Conservation (phyloP, 306 rosid species). For the Corylus heterophylla region DNA sequence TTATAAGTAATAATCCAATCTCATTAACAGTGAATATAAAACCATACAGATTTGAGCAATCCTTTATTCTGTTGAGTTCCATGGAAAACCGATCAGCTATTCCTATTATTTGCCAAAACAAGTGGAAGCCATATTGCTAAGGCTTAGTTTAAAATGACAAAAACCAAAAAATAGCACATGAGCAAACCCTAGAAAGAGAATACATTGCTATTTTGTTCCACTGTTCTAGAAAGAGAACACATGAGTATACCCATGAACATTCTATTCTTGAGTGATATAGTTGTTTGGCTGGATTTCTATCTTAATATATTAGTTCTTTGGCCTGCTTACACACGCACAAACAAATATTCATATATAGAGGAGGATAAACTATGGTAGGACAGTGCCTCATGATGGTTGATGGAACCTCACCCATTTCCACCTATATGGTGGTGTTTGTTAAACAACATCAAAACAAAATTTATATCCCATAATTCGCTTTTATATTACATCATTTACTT, state of each 20-base stretch:
- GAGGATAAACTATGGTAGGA: background rate
- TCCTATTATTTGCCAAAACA: background rate
- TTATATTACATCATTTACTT: too few relatives aligned
- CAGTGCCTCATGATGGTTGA: background rate
- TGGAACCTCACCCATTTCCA: background rate
- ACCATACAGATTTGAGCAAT: constrained; percentile 8
- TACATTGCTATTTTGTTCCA: too few relatives aligned
- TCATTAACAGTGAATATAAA: background rate
- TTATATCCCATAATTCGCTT: too few relatives aligned
- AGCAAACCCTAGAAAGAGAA: too few relatives aligned
- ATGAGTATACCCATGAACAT: too few relatives aligned
- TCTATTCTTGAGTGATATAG: too few relatives aligned
- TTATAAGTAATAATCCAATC: background rate
- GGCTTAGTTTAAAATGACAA: background rate
- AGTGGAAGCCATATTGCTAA: background rate
- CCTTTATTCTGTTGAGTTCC: background rate
- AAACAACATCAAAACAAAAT: too few relatives aligned
- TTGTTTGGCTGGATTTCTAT: too few relatives aligned
- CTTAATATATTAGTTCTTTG: background rate
- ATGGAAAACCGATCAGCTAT: background rate
- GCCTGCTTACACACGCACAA: background rate
- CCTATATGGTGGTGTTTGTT: too few relatives aligned
- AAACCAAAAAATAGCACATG: too few relatives aligned
- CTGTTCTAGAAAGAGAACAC: too few relatives aligned
- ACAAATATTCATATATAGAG: background rate